Base-by-base conservation (phyloP, 2,329 filamentous ascomycete species). In the Metarhizium robertsii region DNA sequence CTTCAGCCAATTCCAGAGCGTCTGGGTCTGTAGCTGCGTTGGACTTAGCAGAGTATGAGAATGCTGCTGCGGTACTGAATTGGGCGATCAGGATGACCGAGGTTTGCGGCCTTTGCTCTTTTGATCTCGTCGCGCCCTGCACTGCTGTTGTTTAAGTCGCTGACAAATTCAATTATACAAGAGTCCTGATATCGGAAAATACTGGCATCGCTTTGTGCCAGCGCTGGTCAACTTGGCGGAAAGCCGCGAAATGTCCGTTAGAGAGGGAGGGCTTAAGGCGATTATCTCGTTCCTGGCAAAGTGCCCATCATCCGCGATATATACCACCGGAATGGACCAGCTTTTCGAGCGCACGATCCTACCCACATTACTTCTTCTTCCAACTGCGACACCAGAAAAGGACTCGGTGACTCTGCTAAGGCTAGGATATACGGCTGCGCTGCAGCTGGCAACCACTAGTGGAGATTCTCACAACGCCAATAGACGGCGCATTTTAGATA, bases 311-410 rank as follows among this genome's bases (percentile, higher is more conserved):
- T 65, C 69, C 4, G 74, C 86, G 2, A 75, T 92, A 48, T 68
- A 68, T 13, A 75, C 76, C 49, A 88, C 84, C 0, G 87, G 88
- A 1, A 79, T 92, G 7, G 79, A 78, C 25, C 71, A 77, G 14
- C 79, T 92, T 30, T 86, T 92, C 58, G 79, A 86, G 63, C 80
- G 90, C 20, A 80, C 85, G 3, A 70, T 90, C 2, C 79, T 85
- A 60, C 88, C 90, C 0, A 83, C 85, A 40, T 78, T 96, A n/a
- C 77, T 86, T 7, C 88, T 84, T 62, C 76, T 96, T 6, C 92
- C 92, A 0, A 83, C 79, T 13, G 73, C 95, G 46, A 96, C 90
- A 0, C 84, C 88, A 0, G 86, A 89, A 63, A 66, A 77, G 0
- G 87, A 94, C 55, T 88, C 88, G 4, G 65, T 87, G 2, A 64